Evolutionary conservation across 441 rosid species (phyloP).

Genomic region (Geranium incanum): DNA sequence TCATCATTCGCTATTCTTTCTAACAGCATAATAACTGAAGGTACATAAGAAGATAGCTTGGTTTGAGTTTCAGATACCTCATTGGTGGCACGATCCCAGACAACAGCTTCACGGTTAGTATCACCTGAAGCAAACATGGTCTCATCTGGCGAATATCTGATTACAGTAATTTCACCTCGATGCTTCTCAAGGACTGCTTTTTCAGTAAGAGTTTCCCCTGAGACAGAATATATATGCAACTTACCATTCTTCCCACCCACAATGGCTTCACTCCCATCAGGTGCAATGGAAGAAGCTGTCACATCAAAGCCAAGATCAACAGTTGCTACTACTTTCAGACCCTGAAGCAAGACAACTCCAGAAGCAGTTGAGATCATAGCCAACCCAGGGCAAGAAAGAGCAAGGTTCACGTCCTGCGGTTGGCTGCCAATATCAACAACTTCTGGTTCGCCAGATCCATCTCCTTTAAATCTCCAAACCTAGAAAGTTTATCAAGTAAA

Average conservation of each 20-base stretch:
- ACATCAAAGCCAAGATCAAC: slow-evolving; percentile 31
- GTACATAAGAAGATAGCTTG: background rate
- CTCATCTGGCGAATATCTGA: slow-evolving; percentile 37
- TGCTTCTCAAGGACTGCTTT: slow-evolving; percentile 39
- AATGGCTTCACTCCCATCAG: slow-evolving; percentile 39
- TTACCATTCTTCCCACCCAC: slow-evolving; percentile 39
- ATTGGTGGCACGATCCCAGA: slow-evolving; percentile 36
- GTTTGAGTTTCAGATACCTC: slow-evolving; percentile 25
- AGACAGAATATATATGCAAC: slow-evolving; percentile 35
- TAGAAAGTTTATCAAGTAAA: slow-evolving; percentile 9
- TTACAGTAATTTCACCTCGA: slow-evolving; percentile 40
- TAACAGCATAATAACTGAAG: too few relatives aligned
- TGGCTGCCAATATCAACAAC: slow-evolving; percentile 33
- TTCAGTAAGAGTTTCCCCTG: slow-evolving; percentile 33
- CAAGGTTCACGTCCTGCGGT: slow-evolving; percentile 35
- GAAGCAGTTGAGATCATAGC: slow-evolving; percentile 32
- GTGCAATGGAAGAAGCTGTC: slow-evolving; percentile 34
- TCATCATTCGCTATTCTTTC: too few relatives aligned
- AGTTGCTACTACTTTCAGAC: slow-evolving; percentile 24
- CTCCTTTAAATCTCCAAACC: slow-evolving; percentile 32
- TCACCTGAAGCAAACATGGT: slow-evolving; percentile 44
- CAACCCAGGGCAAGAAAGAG: slow-evolving; percentile 20
- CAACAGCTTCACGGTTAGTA: slow-evolving; percentile 34
- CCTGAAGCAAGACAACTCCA: slow-evolving; percentile 32
- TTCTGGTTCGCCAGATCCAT: slow-evolving; percentile 29